Evolutionary conservation across 306 rosid species (phyloP), one percentile per base, ranked within the genome.

Genomic region (Biancaea sappan): DNA sequence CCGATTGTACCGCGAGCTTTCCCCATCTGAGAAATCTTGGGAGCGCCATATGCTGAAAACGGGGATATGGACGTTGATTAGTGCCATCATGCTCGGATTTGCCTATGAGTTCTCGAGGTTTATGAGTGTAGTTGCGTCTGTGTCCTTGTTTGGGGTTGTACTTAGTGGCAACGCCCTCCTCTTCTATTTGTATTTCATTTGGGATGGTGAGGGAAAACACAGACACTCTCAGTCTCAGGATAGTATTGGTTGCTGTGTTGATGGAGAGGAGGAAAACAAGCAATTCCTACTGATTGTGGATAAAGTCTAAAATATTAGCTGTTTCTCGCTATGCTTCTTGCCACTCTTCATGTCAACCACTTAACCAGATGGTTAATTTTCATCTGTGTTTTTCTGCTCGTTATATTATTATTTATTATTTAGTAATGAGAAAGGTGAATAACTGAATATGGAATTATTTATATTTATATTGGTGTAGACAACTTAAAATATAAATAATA

Each of bases 21-120:
- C 73, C 2, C 41, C n/a, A 4, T 15, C 14, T 11, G 61, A 66
- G 16, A 3, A 46, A 29, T 50, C 79, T 4, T 15, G 57, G 9
- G 15, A 35, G 50, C 58, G 52, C n/a, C 70, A 22, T 6, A 47
- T 47, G 4, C 16, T 66, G 25, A 73, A 79, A 66, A 35, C 66
- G 1, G 75, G 56, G 15, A 81, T 53, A 3, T 81, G 85, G 81
- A 29, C 66, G 1, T 76, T 81, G 79, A 2, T 77, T 0, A 77
- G 79, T 41, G 1, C 59, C 4, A 66, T 66, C 46, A 56, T 81
- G 75, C 50, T 81, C 2, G 81, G 81, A 22, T 77, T 76, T 66
- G 85, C 82, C 1, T 72, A 24, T 13, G 48, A 66, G 28, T 66
- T 81, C 10, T 50, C 82, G 1, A 77, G 60, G 8, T 72, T 77